Base-by-base conservation (phyloP, 805 yeast species). In the Metschnikowia reukaufii region DNA sequence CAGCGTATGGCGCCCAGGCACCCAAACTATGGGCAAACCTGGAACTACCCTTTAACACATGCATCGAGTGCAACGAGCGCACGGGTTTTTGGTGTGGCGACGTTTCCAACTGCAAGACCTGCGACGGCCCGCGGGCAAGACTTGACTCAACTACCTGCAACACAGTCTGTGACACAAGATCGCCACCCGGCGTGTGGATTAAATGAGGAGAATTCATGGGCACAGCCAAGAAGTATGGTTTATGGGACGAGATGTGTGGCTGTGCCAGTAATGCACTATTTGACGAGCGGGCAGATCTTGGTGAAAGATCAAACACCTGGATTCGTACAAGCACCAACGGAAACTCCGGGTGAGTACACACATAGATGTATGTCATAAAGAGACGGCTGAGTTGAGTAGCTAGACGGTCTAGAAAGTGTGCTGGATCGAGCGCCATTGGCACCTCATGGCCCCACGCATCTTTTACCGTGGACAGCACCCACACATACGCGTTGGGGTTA, bases 1-100 rank as follows among this genome's bases (percentile, higher is more conserved):
- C 81, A 0, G 95, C 92, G 61, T 86, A 88, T 0, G 84, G 78
- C 0, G 79, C 61, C 95, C 95, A 88, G 6, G 79, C 72, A 0
- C 92, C 96, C 45, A 84, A 58, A 8, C 90, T 74, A 23, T 77
- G 68, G 0, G 84, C 73, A 54, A 78, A 78, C 43, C 91, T 66
- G 0, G 90, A 81, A 18, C 74, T 75, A 3, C 91, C 90, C 46
- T 78, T 74, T 12, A 83, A 57, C 2, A 82, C 68, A 51, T 77
- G 81, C 69, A 82, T 77, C 0, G 84, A 69, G 34, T 78, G 79
- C 32, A 85, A 60, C 1, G 83, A 78, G 47, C 64, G 52, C 3
- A 69, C 52, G 1, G 74, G 70, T 33, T 56, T 61, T 43, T 69
- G 73, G n/a, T 54, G 50, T 61, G 63, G 19, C 69, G 70, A 30